Percentiles rank a stretch among this genome's conserved stretches.
These are phyloP conservation scores for Tolypocladium endophyticum DNA, from an alignment of 2,329 filamentous ascomycete species.

Conservation along the genomic window DNA sequence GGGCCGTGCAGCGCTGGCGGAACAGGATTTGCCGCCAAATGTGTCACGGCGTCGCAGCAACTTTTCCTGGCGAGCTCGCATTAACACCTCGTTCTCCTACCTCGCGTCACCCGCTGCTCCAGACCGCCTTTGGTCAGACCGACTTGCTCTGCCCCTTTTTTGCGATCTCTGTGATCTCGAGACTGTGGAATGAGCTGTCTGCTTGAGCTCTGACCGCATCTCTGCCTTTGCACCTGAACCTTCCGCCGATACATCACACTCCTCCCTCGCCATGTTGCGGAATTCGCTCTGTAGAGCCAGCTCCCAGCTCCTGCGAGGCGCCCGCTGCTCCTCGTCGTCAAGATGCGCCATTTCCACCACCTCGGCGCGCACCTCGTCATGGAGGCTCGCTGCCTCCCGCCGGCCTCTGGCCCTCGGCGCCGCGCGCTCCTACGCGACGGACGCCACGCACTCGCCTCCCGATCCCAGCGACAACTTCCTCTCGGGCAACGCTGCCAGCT, in stretches of 20 bases:
- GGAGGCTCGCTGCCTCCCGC: conserved; percentile 34
- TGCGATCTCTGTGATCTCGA: conserved; percentile 16
- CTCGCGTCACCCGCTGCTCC: background rate
- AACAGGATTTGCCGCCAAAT: background rate
- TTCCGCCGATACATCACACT: conserved; percentile 3
- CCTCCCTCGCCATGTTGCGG: conserved; percentile 55
- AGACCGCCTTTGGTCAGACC: conserved; percentile 4
- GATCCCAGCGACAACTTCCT: conserved; percentile 95
- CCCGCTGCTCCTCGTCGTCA: conserved; percentile 34
- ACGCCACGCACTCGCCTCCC: conserved; percentile 41
- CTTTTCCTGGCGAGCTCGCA: conserved; percentile 1
- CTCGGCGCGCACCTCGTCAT: conserved; percentile 28
- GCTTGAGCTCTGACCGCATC: conserved; percentile 9
- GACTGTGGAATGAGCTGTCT: conserved; percentile 20
- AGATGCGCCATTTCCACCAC: conserved; percentile 32
- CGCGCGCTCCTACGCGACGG: conserved; percentile 43
- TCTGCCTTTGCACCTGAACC: conserved; percentile 3
- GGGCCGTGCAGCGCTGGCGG: background rate
- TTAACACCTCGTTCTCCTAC: background rate
- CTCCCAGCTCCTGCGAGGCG: conserved; percentile 48
- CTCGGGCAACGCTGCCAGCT: conserved; percentile 93
- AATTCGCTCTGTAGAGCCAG: conserved; percentile 55
- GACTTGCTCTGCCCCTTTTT: conserved; percentile 42
- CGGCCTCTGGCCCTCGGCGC: conserved; percentile 37
- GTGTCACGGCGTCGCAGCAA: background rate